Evolutionary conservation across 2,329 filamentous ascomycete species (phyloP).

Genomic region (Colletotrichum paranaense): DNA sequence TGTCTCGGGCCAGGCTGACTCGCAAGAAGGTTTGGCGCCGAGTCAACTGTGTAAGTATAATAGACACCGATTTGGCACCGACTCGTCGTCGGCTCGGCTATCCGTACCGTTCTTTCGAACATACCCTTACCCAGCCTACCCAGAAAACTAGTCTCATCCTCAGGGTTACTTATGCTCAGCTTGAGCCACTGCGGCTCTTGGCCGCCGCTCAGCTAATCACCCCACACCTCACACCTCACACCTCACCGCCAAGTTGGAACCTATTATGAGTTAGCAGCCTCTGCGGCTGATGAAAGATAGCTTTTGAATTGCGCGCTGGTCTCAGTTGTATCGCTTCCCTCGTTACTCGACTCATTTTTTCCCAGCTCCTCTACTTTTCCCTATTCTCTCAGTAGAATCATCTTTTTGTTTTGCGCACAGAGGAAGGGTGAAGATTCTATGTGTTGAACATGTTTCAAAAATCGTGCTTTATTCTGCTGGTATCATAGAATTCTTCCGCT

Average conservation of each 20-base stretch:
- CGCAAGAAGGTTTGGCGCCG: background rate
- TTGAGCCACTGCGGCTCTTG: background rate
- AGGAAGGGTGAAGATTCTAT: background rate
- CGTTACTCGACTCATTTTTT: background rate
- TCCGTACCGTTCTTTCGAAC: background rate
- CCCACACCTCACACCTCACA: constrained; percentile 14
- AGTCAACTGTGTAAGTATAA: too few relatives aligned
- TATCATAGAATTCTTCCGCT: constrained; percentile 24
- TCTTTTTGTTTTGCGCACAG: background rate
- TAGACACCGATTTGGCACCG: background rate
- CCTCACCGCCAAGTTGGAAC: background rate
- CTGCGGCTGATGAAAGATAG: constrained; percentile 14
- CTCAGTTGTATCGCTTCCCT: constrained; percentile 9
- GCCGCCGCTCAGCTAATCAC: background rate
- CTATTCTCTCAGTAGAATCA: background rate
- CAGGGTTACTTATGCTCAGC: background rate
- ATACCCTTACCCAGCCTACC: background rate
- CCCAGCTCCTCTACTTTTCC: background rate
- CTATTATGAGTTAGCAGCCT: background rate
- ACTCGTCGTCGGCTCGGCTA: background rate
- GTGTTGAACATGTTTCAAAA: constrained; percentile 22
- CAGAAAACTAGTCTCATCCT: background rate
- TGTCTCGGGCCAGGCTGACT: background rate
- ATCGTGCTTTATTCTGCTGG: constrained; percentile 33
- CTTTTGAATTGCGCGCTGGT: constrained; percentile 10